Percentiles rank a stretch among this genome's conserved stretches.
These are phyloP conservation scores for Nymphaea thermarum DNA, from an alignment of 164 flowering plant species.

Conservation along the genomic window DNA sequence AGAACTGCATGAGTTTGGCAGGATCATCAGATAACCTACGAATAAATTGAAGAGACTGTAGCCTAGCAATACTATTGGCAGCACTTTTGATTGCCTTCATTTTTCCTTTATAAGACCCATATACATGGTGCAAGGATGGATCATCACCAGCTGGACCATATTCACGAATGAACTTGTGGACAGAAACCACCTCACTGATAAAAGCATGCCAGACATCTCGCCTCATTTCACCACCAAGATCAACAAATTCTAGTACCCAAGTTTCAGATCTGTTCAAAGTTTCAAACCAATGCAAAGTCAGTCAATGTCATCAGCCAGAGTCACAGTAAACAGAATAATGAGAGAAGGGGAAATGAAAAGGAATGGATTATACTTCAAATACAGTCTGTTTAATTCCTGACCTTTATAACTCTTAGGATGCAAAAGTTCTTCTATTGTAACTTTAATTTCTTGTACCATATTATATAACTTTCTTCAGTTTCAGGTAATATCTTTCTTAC, in stretches of 20 bases:
- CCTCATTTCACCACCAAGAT: constrained; percentile 89
- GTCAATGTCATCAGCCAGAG: too few relatives aligned
- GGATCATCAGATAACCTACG: constrained; percentile 77
- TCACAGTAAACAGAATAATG: too few relatives aligned
- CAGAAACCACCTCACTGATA: constrained; percentile 63
- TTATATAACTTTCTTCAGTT: too few relatives aligned
- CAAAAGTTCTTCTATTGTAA: too few relatives aligned
- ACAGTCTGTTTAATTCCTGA: too few relatives aligned
- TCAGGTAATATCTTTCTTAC: too few relatives aligned
- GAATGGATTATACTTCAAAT: too few relatives aligned
- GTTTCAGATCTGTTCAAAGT: constrained; percentile 42
- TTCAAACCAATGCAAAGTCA: not conserved
- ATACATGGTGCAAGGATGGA: constrained; percentile 39
- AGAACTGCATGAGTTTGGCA: constrained; percentile 67
- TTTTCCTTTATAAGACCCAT: constrained; percentile 73
- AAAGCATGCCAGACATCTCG: constrained; percentile 93
- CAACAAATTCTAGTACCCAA: constrained; percentile 86
- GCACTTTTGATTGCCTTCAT: constrained; percentile 47
- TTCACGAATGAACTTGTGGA: constrained; percentile 59
- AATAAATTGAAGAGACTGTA: constrained; percentile 78
- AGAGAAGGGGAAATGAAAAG: too few relatives aligned
- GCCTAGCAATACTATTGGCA: constrained; percentile 55
- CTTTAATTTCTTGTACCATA: too few relatives aligned
- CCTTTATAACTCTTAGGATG: too few relatives aligned
- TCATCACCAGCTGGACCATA: constrained; percentile 74